Evolutionary conservation across 2,329 filamentous ascomycete species (phyloP).

Genomic region (Cladosporium sp.): DNA sequence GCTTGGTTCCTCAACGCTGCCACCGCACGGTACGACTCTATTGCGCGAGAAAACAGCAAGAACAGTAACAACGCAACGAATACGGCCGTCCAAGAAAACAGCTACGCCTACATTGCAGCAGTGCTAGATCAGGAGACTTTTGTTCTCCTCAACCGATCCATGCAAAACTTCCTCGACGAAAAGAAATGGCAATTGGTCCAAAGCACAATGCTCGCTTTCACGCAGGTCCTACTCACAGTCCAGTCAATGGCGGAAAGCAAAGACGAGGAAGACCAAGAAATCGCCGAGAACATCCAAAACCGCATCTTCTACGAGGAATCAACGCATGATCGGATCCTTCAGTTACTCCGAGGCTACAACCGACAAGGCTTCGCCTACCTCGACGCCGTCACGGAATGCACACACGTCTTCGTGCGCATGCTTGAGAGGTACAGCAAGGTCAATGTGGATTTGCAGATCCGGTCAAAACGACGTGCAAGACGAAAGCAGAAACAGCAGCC

Average conservation of each 20-base stretch:
- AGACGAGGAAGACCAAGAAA: constrained; percentile 91
- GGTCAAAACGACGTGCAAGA: constrained; percentile 68
- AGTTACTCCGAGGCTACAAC: constrained; percentile 79
- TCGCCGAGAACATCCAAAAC: constrained; percentile 93
- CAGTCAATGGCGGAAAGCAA: constrained; percentile 84
- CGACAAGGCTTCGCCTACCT: constrained; percentile 92
- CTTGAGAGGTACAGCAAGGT: constrained; percentile 91
- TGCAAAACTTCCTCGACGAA: constrained; percentile 72
- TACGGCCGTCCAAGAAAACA: constrained; percentile 54
- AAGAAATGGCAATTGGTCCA: constrained; percentile 86
- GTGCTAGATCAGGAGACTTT: constrained; percentile 96
- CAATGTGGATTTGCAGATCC: constrained; percentile 88
- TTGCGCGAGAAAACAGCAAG: constrained; percentile 41
- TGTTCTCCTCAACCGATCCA: constrained; percentile 75
- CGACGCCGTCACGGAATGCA: constrained; percentile 83
- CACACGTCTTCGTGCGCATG: constrained; percentile 87
- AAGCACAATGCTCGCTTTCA: constrained; percentile 88
- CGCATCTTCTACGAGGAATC: constrained; percentile 98
- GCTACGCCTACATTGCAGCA: constrained; percentile 79
- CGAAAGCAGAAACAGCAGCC: constrained; percentile 63
- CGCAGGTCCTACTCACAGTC: constrained; percentile 79
- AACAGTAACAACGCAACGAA: constrained; percentile 33
- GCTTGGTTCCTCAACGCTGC: constrained; percentile 86
- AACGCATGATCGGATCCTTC: constrained; percentile 81
- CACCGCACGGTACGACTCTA: constrained; percentile 57